Conservation (phyloP, 345 rosid species). For the Moricandia arvensis region DNA sequence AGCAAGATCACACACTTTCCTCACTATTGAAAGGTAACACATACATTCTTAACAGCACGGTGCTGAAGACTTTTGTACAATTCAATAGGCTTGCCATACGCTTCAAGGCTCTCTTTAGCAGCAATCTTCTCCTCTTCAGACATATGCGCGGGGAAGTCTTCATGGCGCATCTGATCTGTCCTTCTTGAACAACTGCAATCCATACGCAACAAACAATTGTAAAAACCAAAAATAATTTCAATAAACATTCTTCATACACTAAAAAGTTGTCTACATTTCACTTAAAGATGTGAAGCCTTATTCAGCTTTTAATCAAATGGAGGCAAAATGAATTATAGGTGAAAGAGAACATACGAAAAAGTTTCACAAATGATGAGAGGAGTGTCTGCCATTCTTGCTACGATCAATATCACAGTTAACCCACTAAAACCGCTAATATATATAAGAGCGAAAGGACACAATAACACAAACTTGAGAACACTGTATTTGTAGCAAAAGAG, state of each 20-base stretch:
- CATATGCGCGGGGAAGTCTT: slow-evolving; percentile 65
- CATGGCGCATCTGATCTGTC: slow-evolving; percentile 87
- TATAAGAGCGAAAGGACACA: not conserved
- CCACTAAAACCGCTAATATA: not conserved
- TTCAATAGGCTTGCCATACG: slow-evolving; percentile 92
- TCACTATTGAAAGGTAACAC: not conserved
- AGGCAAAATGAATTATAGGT: not conserved
- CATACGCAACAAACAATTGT: not conserved
- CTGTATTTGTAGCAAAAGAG: not conserved
- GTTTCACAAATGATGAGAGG: slow-evolving; percentile 74
- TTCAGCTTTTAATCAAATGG: not conserved
- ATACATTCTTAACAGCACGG: slow-evolving; percentile 27
- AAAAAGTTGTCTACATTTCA: not conserved
- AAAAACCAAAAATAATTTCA: not conserved
- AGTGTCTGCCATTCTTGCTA: slow-evolving; percentile 82
- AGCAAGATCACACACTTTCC: not conserved
- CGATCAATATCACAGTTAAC: slow-evolving; percentile 1
- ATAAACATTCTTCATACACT: not conserved
- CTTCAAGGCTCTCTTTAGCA: slow-evolving; percentile 79
- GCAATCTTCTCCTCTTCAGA: slow-evolving; percentile 85
- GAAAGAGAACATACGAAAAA: slow-evolving; percentile 57
- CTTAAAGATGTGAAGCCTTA: not conserved
- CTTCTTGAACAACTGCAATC: slow-evolving; percentile 62
- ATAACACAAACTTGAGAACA: not conserved
- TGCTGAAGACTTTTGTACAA: slow-evolving; percentile 89